Percentiles rank a stretch among this genome's conserved stretches.
phyloP scores from a whole-genome alignment of 352 stramenopile species.

The Phytophthora hybrid region DNA sequence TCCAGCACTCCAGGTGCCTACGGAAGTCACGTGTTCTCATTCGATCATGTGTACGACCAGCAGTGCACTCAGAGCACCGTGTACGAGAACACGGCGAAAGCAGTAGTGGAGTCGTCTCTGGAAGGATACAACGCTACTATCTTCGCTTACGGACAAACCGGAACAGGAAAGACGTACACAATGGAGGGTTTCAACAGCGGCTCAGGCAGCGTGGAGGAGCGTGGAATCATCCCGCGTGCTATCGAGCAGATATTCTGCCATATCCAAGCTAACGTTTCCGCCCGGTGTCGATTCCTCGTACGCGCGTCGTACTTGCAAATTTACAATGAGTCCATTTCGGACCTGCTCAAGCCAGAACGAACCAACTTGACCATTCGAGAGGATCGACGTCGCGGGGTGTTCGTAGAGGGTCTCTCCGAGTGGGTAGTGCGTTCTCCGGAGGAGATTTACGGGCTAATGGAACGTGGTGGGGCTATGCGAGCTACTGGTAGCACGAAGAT shows the following conservation, averaged over 20 bases:
- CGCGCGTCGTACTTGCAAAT: constrained; percentile 95
- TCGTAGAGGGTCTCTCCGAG: constrained; percentile 95
- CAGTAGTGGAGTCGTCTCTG: constrained; percentile 92
- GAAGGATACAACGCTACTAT: constrained; percentile 94
- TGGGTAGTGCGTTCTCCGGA: constrained; percentile 93
- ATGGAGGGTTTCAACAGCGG: constrained; percentile 97
- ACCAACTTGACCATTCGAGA: constrained; percentile 94
- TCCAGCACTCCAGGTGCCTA: constrained; percentile 59
- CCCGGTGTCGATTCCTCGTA: constrained; percentile 91
- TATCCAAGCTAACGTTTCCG: constrained; percentile 90
- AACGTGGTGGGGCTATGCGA: constrained; percentile 86
- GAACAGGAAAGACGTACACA: constrained; percentile 95
- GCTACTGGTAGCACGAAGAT: constrained; percentile 90
- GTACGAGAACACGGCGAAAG: constrained; percentile 94
- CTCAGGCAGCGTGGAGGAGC: constrained; percentile 88
- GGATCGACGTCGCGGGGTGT: constrained; percentile 93
- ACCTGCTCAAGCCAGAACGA: constrained; percentile 94
- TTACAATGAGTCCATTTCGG: constrained; percentile 96
- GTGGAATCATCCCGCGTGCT: constrained; percentile 97
- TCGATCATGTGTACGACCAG: constrained; percentile 96
- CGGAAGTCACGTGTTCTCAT: constrained; percentile 92
- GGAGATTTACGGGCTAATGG: constrained; percentile 96
- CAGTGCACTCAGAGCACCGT: constrained; percentile 90
- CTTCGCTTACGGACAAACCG: constrained; percentile 92
- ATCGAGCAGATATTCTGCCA: constrained; percentile 97